phyloP scores from a whole-genome alignment of 805 yeast genomes.

The Brettanomyces bruxellensis region DNA sequence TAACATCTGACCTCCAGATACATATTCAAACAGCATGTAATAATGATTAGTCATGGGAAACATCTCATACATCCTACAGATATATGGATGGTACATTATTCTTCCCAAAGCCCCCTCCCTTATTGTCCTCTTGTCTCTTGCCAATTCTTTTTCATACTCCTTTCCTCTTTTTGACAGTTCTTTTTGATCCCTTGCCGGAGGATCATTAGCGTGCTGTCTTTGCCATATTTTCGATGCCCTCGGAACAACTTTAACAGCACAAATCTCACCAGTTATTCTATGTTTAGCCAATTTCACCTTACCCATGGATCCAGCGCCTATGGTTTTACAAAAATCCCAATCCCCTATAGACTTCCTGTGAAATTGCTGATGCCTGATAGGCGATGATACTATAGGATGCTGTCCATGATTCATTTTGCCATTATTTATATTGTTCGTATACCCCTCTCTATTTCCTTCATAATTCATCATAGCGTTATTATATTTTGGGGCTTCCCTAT shows the following conservation, averaged over 20 bases:
- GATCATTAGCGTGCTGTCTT: conserved; percentile 60
- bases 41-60: conserved; percentile 95
- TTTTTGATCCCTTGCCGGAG: conserved; percentile 51
- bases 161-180: conserved; percentile 55
- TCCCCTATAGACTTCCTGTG: conserved; percentile 90
- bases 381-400: no score
- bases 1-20: conserved; percentile 94
- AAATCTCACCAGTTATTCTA: conserved; percentile 67
- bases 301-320: conserved; percentile 99
- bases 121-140: conserved; percentile 84
- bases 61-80: conserved; percentile 87
- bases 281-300: conserved; percentile 92
- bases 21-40: conserved; percentile 94
- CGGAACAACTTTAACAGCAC: conserved; percentile 91
- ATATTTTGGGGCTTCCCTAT: no score
- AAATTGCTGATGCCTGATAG: conserved; percentile 34
- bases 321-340: conserved; percentile 91
- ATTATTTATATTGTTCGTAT: no score
- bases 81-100: conserved; percentile 82
- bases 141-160: conserved; percentile 72
- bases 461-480: no score
- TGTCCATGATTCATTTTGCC: no score
- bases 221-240: conserved; percentile 74
- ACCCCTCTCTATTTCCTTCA: no score
- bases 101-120: conserved; percentile 94